Evolutionary conservation across 2,329 filamentous ascomycete genomes (phyloP), one percentile per base, ranked within the genome.

Genomic region (Fusarium heterosporum): DNA sequence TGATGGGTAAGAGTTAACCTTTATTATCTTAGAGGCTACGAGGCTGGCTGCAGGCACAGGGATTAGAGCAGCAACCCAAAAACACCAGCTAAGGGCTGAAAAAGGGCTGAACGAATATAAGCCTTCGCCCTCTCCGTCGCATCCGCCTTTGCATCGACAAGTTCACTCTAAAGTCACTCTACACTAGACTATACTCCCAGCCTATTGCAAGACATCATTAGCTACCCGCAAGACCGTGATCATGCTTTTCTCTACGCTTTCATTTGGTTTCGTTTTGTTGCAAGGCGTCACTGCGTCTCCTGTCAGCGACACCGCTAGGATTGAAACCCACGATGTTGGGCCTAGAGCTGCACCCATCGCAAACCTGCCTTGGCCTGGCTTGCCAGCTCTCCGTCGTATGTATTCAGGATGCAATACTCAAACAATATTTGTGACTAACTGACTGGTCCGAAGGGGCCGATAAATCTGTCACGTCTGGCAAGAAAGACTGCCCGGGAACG

Each of bases 191-290:
- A 55, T 49, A 29, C 56, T 49, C 36, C 30, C 41, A 28, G 14
- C 29, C 45, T 50, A 40, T n/a, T 50, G 36, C 34, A 34, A 40
- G 11, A 17, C 38, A 19, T 55, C 30, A n/a, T 45, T 7, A 55
- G n/a, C 53, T 60, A 26, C 22, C 39, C 28, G 42, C 43, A 14
- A 12, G 6, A 41, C 25, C 48, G n/a, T 48, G 25, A 69, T 4
- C 54, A 70, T 70, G 67, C 53, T 59, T 8, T 13, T 53, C 41
- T 67, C 45, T 8, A 43, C 59, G n/a, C 3, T 69, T 17, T n/a
- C 57, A 28, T 50, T 54, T 47, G 39, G 29, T 11, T 14, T 69
- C 16, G 39, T 26, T 12, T 25, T 64, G 32, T 13, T 69, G 17
- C 54, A 64, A 12, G 59, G 53, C 38, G 53, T 25, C 30, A 42